A percentile compares a stretch with the other conserved stretches of the same genome.
phyloP scores from a whole-genome alignment of 208 protist genomes.

The Leishmania tropica region DNA sequence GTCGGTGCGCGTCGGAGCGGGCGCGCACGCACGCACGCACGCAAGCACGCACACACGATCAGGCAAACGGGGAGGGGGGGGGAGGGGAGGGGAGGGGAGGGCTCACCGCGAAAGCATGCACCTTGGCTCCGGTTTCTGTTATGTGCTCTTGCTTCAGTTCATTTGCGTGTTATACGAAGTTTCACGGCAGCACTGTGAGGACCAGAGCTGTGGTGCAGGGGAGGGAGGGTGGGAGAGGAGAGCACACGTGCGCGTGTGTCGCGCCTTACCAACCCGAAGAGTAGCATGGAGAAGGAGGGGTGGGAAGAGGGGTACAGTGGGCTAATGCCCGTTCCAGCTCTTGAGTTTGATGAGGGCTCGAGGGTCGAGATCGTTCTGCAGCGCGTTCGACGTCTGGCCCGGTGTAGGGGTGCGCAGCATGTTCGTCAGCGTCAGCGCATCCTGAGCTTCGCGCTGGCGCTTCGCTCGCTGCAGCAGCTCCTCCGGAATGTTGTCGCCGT shows the following conservation, averaged over 20 bases:
- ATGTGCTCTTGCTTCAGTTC: background rate
- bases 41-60: background rate
- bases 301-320: background rate
- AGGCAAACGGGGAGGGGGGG: background rate
- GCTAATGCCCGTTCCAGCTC: constrained; percentile 79
- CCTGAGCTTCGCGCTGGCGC: constrained; percentile 77
- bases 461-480: constrained; percentile 64
- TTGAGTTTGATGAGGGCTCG: constrained; percentile 57
- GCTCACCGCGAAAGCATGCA: background rate
- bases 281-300: background rate
- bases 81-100: background rate
- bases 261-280: background rate
- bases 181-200: background rate
- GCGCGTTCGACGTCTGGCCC: constrained; percentile 71
- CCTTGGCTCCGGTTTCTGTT: background rate
- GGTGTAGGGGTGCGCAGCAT: constrained; percentile 81
- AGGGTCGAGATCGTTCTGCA: constrained; percentile 84
- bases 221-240: no score
- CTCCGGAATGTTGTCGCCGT: constrained; percentile 78
- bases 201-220: background rate
- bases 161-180: background rate
- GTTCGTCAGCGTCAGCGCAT: constrained; percentile 74
- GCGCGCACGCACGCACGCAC: background rate
- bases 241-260: background rate
- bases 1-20: background rate